Base-by-base conservation (phyloP, 345 rosid species). In the Garcia nutans region DNA sequence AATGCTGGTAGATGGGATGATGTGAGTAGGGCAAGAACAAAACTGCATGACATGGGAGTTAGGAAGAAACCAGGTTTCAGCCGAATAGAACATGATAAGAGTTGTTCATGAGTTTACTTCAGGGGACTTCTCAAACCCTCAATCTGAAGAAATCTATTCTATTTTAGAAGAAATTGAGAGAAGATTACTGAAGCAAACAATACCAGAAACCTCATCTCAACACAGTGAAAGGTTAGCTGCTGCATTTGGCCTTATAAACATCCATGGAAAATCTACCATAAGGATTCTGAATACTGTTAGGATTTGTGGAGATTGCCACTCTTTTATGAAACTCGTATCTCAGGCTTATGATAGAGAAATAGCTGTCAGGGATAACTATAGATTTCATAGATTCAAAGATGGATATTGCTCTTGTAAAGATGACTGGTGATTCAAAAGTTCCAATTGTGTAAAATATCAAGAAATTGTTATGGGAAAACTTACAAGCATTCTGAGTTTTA, bases 191-290 rank as follows among this genome's bases (percentile, higher is more conserved):
- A 28, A 19, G 42, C 20, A 41, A 13, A 56, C 61, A 45, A 60
- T 16, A 56, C 66, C 70, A 7, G 78, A 49, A 23, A 42, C 55
- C 7, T 60, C 78, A 8, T 76, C 56, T 15, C 83, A 37, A 6
- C 83, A 83, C 13, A 24, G 81, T 9, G 83, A 83, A 64, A 77
- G 74, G 41, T 74, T 79, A 31, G 82, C 86, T 8, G 62, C 74
- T 41, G 84, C 84, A 45, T 80, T 75, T 71, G 80, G 78, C 65
- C 76, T 80, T 23, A 47, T 75, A 78, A 75, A n/a, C 72, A 63
- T 37, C 52, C 65, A 74, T 3, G 62, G 65, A 17, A 68, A 65
- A 3, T 28, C 61, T 13, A 68, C 77, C 3, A 77, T 83, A 67
- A 74, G 72, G 50, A 62, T 77, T 37, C 68, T 79, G 33, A 83